Evolutionary conservation across 257 asterid genomes (phyloP).

Genomic region (Solanum gracilifrons): DNA sequence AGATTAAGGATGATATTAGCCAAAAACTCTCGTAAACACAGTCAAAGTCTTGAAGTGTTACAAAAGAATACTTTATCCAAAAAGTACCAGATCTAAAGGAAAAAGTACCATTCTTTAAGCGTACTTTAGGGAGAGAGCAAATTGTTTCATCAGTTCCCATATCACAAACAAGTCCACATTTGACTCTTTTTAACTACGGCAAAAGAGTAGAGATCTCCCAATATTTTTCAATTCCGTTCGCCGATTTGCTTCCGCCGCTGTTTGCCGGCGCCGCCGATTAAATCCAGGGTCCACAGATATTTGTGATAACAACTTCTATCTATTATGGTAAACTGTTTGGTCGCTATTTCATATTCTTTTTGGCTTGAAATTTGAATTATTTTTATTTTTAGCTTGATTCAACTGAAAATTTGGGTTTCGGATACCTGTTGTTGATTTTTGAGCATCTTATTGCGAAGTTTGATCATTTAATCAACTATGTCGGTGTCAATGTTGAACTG

Average conservation of each 20-base stretch:
- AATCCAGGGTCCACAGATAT: background rate
- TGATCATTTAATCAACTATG: background rate
- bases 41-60: background rate
- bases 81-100: background rate
- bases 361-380: background rate
- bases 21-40: too few relatives aligned
- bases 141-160: background rate
- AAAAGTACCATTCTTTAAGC: background rate
- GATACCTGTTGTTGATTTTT: background rate
- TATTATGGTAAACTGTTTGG: background rate
- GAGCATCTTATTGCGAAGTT: background rate
- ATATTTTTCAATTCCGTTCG: background rate
- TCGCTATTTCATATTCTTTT: background rate
- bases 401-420: background rate
- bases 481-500: background rate
- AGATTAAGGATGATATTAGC: too few relatives aligned
- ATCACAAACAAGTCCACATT: background rate
- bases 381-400: background rate
- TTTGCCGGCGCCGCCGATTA: background rate
- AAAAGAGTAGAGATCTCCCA: background rate
- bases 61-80: background rate
- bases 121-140: background rate
- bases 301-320: background rate
- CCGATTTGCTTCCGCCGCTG: background rate
- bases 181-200: background rate